Evolutionary conservation across 305 asterid genomes (phyloP), one percentile per base, ranked within the genome.

Genomic region (Coffea humblotiana): DNA sequence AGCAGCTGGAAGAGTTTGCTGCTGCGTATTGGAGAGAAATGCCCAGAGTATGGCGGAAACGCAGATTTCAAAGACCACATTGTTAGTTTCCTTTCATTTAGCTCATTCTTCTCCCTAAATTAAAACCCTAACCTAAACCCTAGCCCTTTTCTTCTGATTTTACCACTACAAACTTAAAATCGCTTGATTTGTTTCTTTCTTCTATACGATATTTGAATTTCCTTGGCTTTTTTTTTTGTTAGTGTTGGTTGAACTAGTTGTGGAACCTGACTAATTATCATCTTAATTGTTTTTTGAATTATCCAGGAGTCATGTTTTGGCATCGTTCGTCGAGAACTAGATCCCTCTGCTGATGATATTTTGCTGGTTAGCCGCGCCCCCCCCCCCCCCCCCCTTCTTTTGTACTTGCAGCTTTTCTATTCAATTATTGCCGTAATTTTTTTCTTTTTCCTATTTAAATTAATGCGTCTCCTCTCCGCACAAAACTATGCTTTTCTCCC

Each of bases 231-330:
- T 40, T 40, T 40, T 40, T 40, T 40, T 40, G 43, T 40, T 40
- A 37, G 43, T 37, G 43, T 37, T 37, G 43, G 43, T 37, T 37
- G 43, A 37, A 40, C 43, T 40, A 40, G 43, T 40, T 40, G 43
- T 40, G 43, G 43, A 40, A 40, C 43, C 74, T 8, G 52, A 32
- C 47, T 51, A 77, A 49, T 72, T 51, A 40, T 40, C 43, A 40
- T 40, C 45, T 23, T 47, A 23, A 58, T 13, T 52, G 35, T 65
- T 74, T 67, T 68, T 45, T 69, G 54, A 69, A 76, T 63, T 10
- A 43, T 85, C 80, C 92, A 94, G 99, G 99, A 96, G 84, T 83
- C 99, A 52, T 96, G 99, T 79, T 92, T 83, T 83, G 97, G 98
- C 40, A 90, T 85, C 32, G 91, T 93, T 83, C 95, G 99, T 52